Evolutionary conservation across 2,329 filamentous ascomycete genomes (phyloP).

Genomic region (Neoscytalidium dimidiatum): DNA sequence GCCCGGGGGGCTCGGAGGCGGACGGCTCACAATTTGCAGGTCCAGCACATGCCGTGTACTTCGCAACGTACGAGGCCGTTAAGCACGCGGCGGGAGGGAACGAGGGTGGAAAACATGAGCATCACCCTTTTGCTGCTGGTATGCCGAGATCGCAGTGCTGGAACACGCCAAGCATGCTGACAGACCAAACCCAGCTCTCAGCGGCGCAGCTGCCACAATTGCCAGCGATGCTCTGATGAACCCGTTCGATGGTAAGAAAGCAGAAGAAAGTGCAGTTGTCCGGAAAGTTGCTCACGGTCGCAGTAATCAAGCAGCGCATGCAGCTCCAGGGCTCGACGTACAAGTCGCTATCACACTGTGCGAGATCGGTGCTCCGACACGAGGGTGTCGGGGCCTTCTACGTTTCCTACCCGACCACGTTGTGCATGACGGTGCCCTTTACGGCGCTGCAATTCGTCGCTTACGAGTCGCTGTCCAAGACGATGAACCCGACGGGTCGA

Average conservation of each 20-base stretch:
- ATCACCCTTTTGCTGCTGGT: conserved; percentile 94
- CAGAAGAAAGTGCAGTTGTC: background rate
- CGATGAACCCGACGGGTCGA: conserved; percentile 80
- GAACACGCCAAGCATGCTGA: conserved; percentile 21
- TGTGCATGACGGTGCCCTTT: conserved; percentile 98
- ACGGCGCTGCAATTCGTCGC: conserved; percentile 96
- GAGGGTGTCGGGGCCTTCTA: conserved; percentile 94
- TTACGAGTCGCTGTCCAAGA: conserved; percentile 93
- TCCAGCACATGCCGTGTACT: conserved; percentile 96
- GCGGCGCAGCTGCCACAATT: conserved; percentile 92
- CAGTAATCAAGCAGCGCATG: conserved; percentile 99
- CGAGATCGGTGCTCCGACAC: conserved; percentile 78
- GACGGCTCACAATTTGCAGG: conserved; percentile 56
- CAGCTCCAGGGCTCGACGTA: conserved; percentile 96
- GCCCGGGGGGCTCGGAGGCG: background rate
- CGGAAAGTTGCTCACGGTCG: conserved; percentile 24
- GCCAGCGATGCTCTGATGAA: conserved; percentile 99
- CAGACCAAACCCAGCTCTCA: conserved; percentile 67
- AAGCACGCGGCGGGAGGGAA: conserved; percentile 97
- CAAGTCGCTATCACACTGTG: conserved; percentile 83
- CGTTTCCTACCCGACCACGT: conserved; percentile 94
- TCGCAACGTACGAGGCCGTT: conserved; percentile 95
- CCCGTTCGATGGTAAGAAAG: conserved; percentile 83
- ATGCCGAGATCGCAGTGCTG: conserved; percentile 30
- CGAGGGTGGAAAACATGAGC: conserved; percentile 77